Percentiles rank a stretch among this genome's conserved stretches.
These are phyloP conservation scores for Berkeleyomyces rouxiae DNA, from an alignment of 2,329 filamentous ascomycete species.

Conservation along the genomic window DNA sequence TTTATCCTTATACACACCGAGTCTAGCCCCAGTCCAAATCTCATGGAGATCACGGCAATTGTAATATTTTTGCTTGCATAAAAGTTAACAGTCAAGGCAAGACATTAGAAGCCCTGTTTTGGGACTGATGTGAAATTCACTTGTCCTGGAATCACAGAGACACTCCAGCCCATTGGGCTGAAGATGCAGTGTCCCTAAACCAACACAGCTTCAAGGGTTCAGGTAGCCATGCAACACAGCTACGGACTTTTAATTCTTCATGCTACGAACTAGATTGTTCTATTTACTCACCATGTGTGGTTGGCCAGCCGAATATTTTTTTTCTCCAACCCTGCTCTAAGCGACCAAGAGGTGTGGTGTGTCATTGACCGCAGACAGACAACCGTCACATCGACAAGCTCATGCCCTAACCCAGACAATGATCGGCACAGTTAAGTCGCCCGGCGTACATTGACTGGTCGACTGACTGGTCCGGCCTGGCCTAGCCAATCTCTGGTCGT, in stretches of 20 bases:
- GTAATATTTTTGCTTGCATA: not conserved
- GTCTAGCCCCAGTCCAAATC: not conserved
- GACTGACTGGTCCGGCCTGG: not conserved
- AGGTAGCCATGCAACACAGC: not conserved
- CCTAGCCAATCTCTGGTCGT: not conserved
- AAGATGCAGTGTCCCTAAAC: not conserved
- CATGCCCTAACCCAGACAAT: not conserved
- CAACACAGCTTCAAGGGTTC: not conserved
- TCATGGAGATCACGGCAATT: not conserved
- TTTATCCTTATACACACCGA: not conserved
- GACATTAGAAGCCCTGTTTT: not conserved
- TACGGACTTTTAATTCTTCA: not conserved
- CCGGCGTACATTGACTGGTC: not conserved
- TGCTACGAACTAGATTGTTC: not conserved
- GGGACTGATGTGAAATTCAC: not conserved
- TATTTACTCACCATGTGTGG: not conserved
- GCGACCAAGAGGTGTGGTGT: not conserved
- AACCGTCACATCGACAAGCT: not conserved
- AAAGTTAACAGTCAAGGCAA: not conserved
- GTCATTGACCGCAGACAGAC: not conserved
- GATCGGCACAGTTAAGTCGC: not conserved
- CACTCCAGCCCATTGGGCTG: not conserved
- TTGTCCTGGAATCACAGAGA: not conserved
- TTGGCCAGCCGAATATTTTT: not conserved
- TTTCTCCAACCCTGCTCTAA: not conserved